Base-by-base conservation (phyloP, 2,329 filamentous ascomycete genomes). In the Pestalotiopsis sp. region DNA sequence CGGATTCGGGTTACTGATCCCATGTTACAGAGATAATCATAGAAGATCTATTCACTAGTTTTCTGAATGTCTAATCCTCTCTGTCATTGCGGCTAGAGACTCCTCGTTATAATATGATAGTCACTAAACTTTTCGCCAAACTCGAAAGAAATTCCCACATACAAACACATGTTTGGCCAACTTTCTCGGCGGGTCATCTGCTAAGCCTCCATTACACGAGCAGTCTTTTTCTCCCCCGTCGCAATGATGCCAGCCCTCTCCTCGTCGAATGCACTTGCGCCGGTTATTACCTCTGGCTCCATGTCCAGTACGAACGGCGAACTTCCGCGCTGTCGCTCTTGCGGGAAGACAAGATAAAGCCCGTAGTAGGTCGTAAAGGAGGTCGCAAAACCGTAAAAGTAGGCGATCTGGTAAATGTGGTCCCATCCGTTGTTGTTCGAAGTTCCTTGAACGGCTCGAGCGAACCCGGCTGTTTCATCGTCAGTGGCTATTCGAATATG, bases 321-420 rank as follows among this genome's bases (percentile, higher is more conserved):
- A 9, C 63, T 66, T 1, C 76, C 76, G 0, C 68, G 74, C 68
- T 77, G 75, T 25, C 73, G 75, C 45, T 69, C 52, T 2, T 72
- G 67, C 9, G 76, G 75, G 60, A 77, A 77, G 1, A 69, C 12
- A 2, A 63, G 62, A 25, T 74, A 73, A 14, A 77, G 45, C 2
- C 64, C 49, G 68, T 71, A 73, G 66, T 78, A 73, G 11, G 73
- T 59, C 11, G 66, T 25, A 14, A 75, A 70, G 3, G 74, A 69
- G 11, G 74, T 69, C n/a, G 72, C 71, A 60, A 77, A 77, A 0
- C 76, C 76, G 67, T 76, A 77, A 68, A 77, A 76, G 62, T 77
- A 78, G 2, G 73, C 74, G 17, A 77, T 70, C 66, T 77, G 71
- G 27, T 77, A 77, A 13, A 75, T 31, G 58, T 75, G 75, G 64